Base-by-base conservation (phyloP, 2,329 filamentous ascomycete species). In the Colletotrichum acutatum region DNA sequence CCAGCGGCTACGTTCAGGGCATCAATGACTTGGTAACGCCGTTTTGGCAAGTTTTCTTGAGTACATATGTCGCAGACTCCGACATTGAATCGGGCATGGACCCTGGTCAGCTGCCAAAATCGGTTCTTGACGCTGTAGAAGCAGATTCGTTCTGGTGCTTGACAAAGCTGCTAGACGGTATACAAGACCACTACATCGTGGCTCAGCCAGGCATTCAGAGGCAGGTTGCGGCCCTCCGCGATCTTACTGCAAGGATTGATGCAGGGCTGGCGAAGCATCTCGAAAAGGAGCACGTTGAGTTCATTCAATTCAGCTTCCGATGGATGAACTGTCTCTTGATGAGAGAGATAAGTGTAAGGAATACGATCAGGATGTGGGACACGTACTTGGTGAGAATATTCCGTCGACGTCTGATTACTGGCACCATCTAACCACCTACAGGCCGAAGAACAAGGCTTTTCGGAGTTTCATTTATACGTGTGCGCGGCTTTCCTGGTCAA, bases 301-400 rank as follows among this genome's bases (percentile, higher is more conserved):
- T 99, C 80, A 99, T 99, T 79, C 97, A 99, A 80, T 99, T 99
- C 84, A 98, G 95, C 83, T 99, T 99, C 82, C 90, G 97, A 69
- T 99, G 97, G 97, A 99, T 99, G 97, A 99, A 99, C 79, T 99
- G 97, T 82, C 90, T 99, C 65, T 87, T 99, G 76, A 99, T 99
- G 97, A 90, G 97, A 75, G 97, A 99, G 84, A 94, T 99, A 76
- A 98, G 94, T 80, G 96, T 99, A 70, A 94, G 92, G 82, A 98
- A 98, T 81, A 98, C 95, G 0, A 97, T 99, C 75, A 90, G 97
- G 77, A 99, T 99, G 97, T 99, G 97, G 97, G 97, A 99, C 83
- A 99, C 97, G 30, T 99, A 99, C 84, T 90, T 99, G 85, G 96
- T 98, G 86, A 81, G 91, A 84, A 64, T 32, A 34, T 12, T 12